Conservation (phyloP, 164 flowering plant genomes). For the Umbellularia californica region DNA sequence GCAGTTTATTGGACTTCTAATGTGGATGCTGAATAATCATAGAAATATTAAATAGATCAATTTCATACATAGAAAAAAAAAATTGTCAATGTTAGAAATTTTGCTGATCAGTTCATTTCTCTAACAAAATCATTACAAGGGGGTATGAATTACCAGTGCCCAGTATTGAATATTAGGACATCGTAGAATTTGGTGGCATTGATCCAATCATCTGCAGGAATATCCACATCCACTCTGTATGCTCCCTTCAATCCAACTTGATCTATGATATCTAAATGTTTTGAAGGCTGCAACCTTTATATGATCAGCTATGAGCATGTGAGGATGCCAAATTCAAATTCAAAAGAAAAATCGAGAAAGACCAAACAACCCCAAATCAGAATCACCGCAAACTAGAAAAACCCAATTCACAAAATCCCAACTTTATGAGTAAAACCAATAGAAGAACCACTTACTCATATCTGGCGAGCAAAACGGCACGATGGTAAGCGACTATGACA, state of each 20-base stretch:
- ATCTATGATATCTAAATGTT: conserved; percentile 22
- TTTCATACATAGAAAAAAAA: background rate
- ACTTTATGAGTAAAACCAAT: background rate
- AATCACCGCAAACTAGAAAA: too few relatives aligned
- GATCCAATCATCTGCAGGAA: conserved; percentile 90
- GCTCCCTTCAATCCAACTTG: conserved; percentile 54
- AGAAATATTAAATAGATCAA: background rate
- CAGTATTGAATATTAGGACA: conserved; percentile 87
- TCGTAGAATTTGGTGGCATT: conserved; percentile 67
- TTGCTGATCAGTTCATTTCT: background rate
- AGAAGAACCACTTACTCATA: conserved; percentile 53
- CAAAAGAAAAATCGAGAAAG: background rate
- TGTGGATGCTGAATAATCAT: too few relatives aligned
- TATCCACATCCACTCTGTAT: conserved; percentile 82
- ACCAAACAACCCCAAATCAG: too few relatives aligned
- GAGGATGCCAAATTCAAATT: conserved; percentile 19
- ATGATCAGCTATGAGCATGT: conserved; percentile 49
- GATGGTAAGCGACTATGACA: conserved; percentile 92
- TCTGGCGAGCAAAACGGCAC: conserved; percentile 87
- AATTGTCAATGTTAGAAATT: background rate
- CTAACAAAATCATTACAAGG: background rate
- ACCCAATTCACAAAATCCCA: conserved; percentile 32
- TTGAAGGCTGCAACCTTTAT: conserved; percentile 84
- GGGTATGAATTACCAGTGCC: conserved; percentile 71
- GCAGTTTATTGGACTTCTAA: too few relatives aligned